Conservation (phyloP, 1,284 basidiomycete genomes). For the Marasmius tenuissimus region DNA sequence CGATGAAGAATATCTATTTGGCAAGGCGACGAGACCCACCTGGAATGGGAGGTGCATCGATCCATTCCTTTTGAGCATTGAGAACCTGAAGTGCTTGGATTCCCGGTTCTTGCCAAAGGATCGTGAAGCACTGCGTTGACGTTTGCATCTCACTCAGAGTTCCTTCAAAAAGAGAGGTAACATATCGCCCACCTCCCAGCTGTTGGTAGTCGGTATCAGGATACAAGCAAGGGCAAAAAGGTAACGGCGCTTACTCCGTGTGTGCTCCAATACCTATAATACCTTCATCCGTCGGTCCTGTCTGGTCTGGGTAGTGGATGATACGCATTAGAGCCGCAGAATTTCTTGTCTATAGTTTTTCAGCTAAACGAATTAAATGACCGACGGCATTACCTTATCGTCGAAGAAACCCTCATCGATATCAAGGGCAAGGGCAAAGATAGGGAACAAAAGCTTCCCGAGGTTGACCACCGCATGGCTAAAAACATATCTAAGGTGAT, state of each 20-base stretch:
- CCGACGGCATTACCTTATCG: constrained; percentile 58
- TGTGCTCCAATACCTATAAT: constrained; percentile 83
- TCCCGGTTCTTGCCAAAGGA: constrained; percentile 64
- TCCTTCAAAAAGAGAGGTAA: not conserved
- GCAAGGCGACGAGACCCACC: constrained; percentile 24
- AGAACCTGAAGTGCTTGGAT: constrained; percentile 72
- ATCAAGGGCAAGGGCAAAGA: constrained; percentile 82
- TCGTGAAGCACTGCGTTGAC: constrained; percentile 63
- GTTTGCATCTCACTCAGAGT: not conserved
- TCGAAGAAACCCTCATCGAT: constrained; percentile 77
- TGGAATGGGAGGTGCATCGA: constrained; percentile 61
- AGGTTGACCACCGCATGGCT: constrained; percentile 48
- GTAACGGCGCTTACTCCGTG: constrained; percentile 52
- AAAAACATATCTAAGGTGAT: not conserved
- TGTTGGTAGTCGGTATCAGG: constrained; percentile 19
- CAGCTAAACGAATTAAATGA: not conserved
- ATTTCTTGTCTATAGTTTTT: constrained; percentile 43
- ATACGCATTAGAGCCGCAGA: constrained; percentile 78
- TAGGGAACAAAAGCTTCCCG: constrained; percentile 74
- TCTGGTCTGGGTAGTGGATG: constrained; percentile 76
- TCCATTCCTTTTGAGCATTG: constrained; percentile 63
- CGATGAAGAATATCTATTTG: not conserved
- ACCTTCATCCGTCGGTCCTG: constrained; percentile 58
- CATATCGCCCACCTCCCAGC: constrained; percentile 51
- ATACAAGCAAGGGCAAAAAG: not conserved